phyloP scores from a whole-genome alignment of 257 asterid species.

The Primulina tabacum region DNA sequence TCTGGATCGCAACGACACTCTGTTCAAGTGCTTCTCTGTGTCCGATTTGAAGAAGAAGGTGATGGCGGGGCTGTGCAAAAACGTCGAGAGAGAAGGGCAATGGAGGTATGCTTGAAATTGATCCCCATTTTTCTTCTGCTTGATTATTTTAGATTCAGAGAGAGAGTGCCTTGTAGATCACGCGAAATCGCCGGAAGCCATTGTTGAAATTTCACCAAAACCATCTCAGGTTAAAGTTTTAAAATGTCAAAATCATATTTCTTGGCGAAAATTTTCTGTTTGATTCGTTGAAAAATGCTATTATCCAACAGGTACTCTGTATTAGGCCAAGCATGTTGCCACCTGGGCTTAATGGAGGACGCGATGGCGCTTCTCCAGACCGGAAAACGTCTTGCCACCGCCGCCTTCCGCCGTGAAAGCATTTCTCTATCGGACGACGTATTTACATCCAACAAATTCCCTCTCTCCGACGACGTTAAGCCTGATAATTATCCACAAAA shows the following conservation, averaged over 20 bases:
- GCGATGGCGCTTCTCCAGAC: constrained; percentile 90
- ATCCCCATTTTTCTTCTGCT: background rate
- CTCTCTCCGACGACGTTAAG: constrained; percentile 37
- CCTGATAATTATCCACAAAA: constrained; percentile 32
- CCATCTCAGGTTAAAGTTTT: constrained; percentile 15
- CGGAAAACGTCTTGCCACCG: constrained; percentile 85
- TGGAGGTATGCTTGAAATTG: constrained; percentile 62
- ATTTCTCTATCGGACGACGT: constrained; percentile 81
- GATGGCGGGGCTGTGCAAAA: constrained; percentile 62
- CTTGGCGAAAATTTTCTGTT: background rate
- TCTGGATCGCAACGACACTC: constrained; percentile 39
- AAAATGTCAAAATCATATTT: constrained; percentile 5
- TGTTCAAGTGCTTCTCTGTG: constrained; percentile 71
- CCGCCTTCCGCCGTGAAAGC: constrained; percentile 88
- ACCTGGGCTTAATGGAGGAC: constrained; percentile 90
- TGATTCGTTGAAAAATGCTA: background rate
- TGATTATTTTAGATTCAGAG: background rate
- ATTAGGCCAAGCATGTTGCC: constrained; percentile 93
- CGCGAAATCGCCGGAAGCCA: constrained; percentile 37
- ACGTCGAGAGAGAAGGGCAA: constrained; percentile 67
- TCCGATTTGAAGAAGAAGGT: constrained; percentile 82
- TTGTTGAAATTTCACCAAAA: constrained; percentile 31
- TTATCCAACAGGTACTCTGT: constrained; percentile 61
- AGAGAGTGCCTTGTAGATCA: constrained; percentile 34
- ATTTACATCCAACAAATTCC: constrained; percentile 52